phyloP scores from a whole-genome alignment of 1,284 basidiomycete species.

The Cryptococcus sp. region DNA sequence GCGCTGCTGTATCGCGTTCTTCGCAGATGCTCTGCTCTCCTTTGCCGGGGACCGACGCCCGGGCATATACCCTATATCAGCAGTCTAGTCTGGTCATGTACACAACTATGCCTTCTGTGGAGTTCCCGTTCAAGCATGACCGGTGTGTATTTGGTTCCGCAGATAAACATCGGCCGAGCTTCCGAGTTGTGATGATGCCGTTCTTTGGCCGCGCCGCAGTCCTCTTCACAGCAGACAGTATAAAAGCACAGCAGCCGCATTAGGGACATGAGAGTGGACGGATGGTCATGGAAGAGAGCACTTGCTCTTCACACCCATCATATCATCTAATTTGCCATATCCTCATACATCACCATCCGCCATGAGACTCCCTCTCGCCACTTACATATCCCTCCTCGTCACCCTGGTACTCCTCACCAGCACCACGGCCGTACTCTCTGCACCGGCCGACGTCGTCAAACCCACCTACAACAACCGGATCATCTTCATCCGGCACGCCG shows the following conservation, averaged over 20 bases:
- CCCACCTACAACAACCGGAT: slow-evolving; percentile 17
- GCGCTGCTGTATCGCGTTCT: neutral
- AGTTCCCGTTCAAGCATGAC: too few species aligned
- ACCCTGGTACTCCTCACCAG: neutral
- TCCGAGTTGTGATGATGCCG: too few species aligned
- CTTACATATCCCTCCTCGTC: neutral
- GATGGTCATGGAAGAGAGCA: too few species aligned
- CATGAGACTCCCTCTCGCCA: neutral
- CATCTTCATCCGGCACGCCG: slow-evolving; percentile 26
- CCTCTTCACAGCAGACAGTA: too few species aligned
- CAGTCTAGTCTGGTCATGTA: neutral
- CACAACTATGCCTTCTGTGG: neutral
- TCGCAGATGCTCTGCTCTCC: neutral
- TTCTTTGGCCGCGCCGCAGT: too few species aligned
- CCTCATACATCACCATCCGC: neutral
- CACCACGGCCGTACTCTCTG: neutral
- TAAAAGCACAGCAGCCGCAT: too few species aligned
- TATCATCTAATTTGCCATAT: neutral
- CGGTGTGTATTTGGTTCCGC: too few species aligned
- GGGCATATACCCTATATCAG: too few species aligned
- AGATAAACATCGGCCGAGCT: too few species aligned
- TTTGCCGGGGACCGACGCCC: too few species aligned
- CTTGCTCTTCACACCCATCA: too few species aligned
- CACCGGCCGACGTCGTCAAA: neutral
- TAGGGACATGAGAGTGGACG: too few species aligned